Percentiles rank a stretch among this genome's conserved stretches.
phyloP scores from a whole-genome alignment of 2,329 filamentous ascomycete species.

The Ambrosiella xylebori region DNA sequence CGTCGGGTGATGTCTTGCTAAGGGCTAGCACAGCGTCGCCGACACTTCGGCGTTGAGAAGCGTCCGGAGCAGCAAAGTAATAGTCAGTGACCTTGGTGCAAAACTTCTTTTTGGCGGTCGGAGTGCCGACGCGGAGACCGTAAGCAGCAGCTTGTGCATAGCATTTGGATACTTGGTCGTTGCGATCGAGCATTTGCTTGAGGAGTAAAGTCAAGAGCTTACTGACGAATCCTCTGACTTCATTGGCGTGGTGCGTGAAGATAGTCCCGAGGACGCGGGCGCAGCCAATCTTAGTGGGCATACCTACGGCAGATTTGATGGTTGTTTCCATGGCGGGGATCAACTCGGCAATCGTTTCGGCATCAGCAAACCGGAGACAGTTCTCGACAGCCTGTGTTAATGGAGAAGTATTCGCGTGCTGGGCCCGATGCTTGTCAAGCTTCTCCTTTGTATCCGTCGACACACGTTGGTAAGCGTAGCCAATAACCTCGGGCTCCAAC shows the following conservation, averaged over 20 bases:
- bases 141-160: conserved; percentile 83
- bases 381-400: conserved; percentile 86
- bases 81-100: conserved; percentile 41
- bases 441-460: conserved; percentile 74
- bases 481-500: conserved; percentile 74
- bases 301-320: conserved; percentile 72
- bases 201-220: conserved; percentile 61
- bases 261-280: conserved; percentile 71
- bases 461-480: conserved; percentile 82
- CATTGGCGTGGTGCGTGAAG: conserved; percentile 57
- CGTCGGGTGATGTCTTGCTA: conserved; percentile 74
- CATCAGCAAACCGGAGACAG: conserved; percentile 70
- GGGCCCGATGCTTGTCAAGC: conserved; percentile 73
- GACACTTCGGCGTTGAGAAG: conserved; percentile 53
- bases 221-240: conserved; percentile 60
- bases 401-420: conserved; percentile 67
- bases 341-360: conserved; percentile 56
- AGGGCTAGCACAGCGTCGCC: conserved; percentile 71
- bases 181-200: conserved; percentile 73
- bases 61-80: conserved; percentile 71
- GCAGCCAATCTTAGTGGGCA: conserved; percentile 88
- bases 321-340: conserved; percentile 56
- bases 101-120: conserved; percentile 33
- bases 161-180: conserved; percentile 79
- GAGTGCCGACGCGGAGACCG: conserved; percentile 44